Percentiles rank a stretch among this genome's conserved stretches.
Evolutionary conservation across 306 rosid genomes (phyloP).

Genomic region (Quercus mongolica): DNA sequence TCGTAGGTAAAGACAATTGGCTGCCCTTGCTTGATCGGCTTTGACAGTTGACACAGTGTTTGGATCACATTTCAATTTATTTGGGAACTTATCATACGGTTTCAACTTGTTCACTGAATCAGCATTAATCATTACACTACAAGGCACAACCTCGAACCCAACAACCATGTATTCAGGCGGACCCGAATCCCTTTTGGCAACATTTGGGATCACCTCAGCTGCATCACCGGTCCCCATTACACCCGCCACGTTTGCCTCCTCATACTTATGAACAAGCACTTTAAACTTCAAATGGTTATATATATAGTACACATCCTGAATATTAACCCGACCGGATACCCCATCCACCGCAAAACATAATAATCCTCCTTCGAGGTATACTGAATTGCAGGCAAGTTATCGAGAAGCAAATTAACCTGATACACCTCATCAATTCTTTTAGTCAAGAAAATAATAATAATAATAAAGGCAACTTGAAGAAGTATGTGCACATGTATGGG

Average conservation of each 20-base stretch:
- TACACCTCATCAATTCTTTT: constrained; percentile 96
- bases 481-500: no score
- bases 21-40: constrained; percentile 73
- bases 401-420: constrained; percentile 74
- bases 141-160: constrained; percentile 93
- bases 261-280: constrained; percentile 88
- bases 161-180: constrained; percentile 90
- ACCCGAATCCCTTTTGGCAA: constrained; percentile 43
- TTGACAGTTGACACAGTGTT: constrained; percentile 43
- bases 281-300: constrained; percentile 87
- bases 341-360: constrained; percentile 75
- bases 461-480: no score
- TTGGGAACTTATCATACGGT: constrained; percentile 52
- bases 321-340: constrained; percentile 90
- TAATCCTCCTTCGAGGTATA: constrained; percentile 72
- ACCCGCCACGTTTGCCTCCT: constrained; percentile 78
- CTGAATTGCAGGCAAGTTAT: constrained; percentile 78
- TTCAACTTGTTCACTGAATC: constrained; percentile 52
- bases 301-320: constrained; percentile 71
- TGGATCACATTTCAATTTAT: constrained; percentile 63
- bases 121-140: constrained; percentile 58
- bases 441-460: constrained; percentile 30
- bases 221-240: constrained; percentile 97
- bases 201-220: constrained; percentile 62
- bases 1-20: constrained; percentile 76